phyloP scores from a whole-genome alignment of 805 yeast genomes.

The Pichia nakasei region DNA sequence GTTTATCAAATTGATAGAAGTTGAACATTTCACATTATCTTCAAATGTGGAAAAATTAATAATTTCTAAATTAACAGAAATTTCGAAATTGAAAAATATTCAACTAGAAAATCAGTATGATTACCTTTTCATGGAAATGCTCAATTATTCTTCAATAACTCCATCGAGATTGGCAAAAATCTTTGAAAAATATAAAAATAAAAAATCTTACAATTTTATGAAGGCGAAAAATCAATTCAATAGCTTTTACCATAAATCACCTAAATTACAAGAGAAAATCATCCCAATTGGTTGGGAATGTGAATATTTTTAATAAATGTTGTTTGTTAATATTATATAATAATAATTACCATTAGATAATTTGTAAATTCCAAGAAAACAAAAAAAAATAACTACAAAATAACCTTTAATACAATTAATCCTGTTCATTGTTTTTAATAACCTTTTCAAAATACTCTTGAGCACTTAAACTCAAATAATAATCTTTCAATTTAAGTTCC shows the following conservation, averaged over 20 bases:
- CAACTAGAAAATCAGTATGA: conserved; percentile 26
- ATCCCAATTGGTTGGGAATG: conserved; percentile 4
- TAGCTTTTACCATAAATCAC: conserved; percentile 10
- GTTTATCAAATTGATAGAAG: conserved; percentile 33
- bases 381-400: background rate
- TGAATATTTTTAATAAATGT: conserved; percentile 10
- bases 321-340: background rate
- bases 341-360: background rate
- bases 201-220: conserved; percentile 18
- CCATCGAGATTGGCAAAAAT: conserved; percentile 17
- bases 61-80: conserved; percentile 3
- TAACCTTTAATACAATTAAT: background rate
- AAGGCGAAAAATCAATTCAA: conserved; percentile 18
- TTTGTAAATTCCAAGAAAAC: background rate
- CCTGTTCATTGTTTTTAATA: background rate
- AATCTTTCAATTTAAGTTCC: conserved; percentile 10
- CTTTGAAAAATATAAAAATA: conserved; percentile 17
- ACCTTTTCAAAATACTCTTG: conserved; percentile 12
- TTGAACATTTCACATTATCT: conserved; percentile 28
- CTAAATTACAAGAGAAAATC: background rate
- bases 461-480: conserved; percentile 12
- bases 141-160: conserved; percentile 20
- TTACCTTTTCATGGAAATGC: conserved; percentile 28
- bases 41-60: conserved; percentile 10
- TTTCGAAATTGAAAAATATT: background rate